These are phyloP conservation scores for Krasilnikovozyma curviuscula DNA, from an alignment of 768 basidiomycete genomes.

Conservation along the genomic window DNA sequence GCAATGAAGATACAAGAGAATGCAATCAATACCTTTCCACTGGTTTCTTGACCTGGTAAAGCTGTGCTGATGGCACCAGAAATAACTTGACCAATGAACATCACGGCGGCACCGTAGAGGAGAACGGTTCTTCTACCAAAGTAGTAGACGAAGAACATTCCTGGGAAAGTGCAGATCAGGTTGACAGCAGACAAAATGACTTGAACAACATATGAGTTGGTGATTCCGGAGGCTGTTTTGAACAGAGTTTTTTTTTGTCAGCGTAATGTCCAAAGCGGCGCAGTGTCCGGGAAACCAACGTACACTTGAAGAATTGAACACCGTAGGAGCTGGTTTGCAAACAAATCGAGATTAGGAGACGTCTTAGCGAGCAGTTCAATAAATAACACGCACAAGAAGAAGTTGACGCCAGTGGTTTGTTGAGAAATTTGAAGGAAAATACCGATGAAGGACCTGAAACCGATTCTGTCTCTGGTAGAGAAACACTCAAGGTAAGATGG, in stretches of 20 bases:
- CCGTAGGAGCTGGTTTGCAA: slow-evolving; percentile 15
- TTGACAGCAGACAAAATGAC: slow-evolving; percentile 11
- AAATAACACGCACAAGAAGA: not conserved
- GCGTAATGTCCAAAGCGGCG: slow-evolving; percentile 16
- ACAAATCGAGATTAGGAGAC: not conserved
- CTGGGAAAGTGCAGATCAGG: slow-evolving; percentile 9
- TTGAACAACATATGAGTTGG: slow-evolving; percentile 19
- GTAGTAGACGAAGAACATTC: slow-evolving; percentile 12
- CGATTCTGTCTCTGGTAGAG: slow-evolving; percentile 8
- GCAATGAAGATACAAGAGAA: slow-evolving; percentile 27
- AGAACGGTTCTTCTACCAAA: slow-evolving; percentile 9
- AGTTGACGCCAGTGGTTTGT: slow-evolving; percentile 7
- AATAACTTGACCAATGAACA: slow-evolving; percentile 10
- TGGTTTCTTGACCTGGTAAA: slow-evolving; percentile 18
- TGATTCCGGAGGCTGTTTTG: slow-evolving; percentile 24
- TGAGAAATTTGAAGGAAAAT: slow-evolving; percentile 9
- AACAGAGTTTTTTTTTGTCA: slow-evolving; percentile 13
- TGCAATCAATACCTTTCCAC: slow-evolving; percentile 26
- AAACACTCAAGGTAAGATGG: slow-evolving; percentile 9
- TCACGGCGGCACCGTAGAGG: slow-evolving; percentile 7
- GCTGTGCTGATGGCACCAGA: slow-evolving; percentile 23
- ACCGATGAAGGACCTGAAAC: slow-evolving; percentile 8
- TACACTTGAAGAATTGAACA: slow-evolving; percentile 9
- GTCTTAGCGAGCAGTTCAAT: not conserved
- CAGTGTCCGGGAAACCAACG: not conserved